These are phyloP conservation scores for Pseudogymnoascus destructans DNA, from an alignment of 2,329 filamentous ascomycete species.

Conservation along the genomic window DNA sequence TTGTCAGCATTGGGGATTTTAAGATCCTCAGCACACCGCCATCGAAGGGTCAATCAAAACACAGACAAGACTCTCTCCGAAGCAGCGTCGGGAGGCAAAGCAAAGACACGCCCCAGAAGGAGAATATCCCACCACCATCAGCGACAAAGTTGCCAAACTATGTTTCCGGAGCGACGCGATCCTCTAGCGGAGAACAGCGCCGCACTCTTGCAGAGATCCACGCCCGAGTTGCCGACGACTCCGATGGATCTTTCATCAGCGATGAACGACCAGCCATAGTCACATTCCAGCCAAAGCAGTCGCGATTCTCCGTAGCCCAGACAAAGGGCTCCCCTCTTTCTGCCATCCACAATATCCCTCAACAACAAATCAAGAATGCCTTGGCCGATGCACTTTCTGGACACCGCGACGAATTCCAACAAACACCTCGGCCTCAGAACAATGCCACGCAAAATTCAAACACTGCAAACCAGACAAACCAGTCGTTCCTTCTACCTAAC, in stretches of 20 bases:
- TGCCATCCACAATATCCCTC: conserved; percentile 20
- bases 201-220: conserved; percentile 43
- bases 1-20: conserved; percentile 35
- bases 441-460: conserved; percentile 24
- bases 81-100: neutral
- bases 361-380: conserved; percentile 13
- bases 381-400: conserved; percentile 8
- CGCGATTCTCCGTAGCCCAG: conserved; percentile 38
- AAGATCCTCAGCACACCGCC: conserved; percentile 28
- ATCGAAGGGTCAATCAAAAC: conserved; percentile 6
- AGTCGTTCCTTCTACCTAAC: conserved; percentile 49
- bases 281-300: conserved; percentile 34
- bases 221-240: conserved; percentile 37
- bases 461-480: conserved; percentile 37
- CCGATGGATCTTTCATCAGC: conserved; percentile 37
- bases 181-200: conserved; percentile 28
- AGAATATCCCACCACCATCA: conserved; percentile 24
- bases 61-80: conserved; percentile 7
- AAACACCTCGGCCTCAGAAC: conserved; percentile 16
- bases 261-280: conserved; percentile 34
- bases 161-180: conserved; percentile 23
- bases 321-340: conserved; percentile 31
- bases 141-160: conserved; percentile 14
- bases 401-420: conserved; percentile 3
- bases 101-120: conserved; percentile 25